Conservation (phyloP, 2,329 filamentous ascomycete genomes). For the Calonectria crousiana region DNA sequence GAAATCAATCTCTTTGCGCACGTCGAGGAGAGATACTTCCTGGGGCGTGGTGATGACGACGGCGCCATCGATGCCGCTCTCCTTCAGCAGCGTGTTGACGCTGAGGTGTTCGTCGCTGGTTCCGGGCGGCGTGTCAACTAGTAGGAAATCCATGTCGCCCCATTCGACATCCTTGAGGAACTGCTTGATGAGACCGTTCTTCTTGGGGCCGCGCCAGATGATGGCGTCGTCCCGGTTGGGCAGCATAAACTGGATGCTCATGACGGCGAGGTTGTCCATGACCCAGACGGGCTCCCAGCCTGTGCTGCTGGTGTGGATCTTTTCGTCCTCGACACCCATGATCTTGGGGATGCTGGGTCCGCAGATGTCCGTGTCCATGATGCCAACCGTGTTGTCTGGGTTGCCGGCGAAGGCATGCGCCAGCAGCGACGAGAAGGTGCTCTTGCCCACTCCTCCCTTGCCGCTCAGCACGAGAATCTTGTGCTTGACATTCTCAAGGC, state of each 20-base stretch:
- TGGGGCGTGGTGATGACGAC: conserved; percentile 95
- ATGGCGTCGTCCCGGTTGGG: conserved; percentile 94
- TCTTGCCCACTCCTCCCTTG: conserved; percentile 97
- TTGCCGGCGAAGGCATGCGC: conserved; percentile 90
- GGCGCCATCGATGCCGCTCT: conserved; percentile 92
- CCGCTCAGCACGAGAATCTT: conserved; percentile 94
- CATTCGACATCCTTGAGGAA: conserved; percentile 98
- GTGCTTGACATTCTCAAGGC: conserved; percentile 85
- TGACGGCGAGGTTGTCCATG: conserved; percentile 91
- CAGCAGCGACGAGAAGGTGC: conserved; percentile 89
- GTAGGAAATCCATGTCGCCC: conserved; percentile 92
- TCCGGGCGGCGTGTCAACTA: conserved; percentile 95
- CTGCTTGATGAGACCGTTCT: conserved; percentile 98
- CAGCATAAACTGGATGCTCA: conserved; percentile 99
- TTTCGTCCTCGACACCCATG: conserved; percentile 96
- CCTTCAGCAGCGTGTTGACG: conserved; percentile 91
- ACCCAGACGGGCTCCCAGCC: conserved; percentile 98
- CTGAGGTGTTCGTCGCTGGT: conserved; percentile 96
- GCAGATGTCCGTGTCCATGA: conserved; percentile 99
- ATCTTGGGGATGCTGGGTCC: conserved; percentile 98
- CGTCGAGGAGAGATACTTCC: conserved; percentile 91
- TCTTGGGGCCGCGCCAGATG: conserved; percentile 98
- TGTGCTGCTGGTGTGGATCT: conserved; percentile 87
- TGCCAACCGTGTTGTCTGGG: conserved; percentile 82
- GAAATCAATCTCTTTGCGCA: conserved; percentile 97